Evolutionary conservation across 108 stramenopile species (phyloP), one percentile per base, ranked within the genome.

Genomic region (Cylindrotheca fusiformis): DNA sequence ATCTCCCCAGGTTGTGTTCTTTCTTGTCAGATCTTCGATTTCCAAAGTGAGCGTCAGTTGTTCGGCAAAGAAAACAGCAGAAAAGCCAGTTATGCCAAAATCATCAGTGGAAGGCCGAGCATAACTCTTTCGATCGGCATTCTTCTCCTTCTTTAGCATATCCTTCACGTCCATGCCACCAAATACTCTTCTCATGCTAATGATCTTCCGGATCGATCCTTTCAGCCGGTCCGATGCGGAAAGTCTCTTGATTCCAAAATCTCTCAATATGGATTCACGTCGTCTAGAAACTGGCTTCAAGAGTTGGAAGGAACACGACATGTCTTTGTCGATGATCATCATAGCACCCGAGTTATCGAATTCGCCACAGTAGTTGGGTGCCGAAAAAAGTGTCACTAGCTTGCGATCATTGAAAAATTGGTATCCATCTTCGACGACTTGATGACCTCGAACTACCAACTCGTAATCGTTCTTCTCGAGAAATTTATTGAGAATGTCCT

Each of bases 351-450:
- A 72, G 55, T 79, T 79, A 36, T 79, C 78, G 27, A 79, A 79
- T 57, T 79, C 78, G 0, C 78, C 78, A 29, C 78, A 79, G 60
- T 79, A 79, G 52, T 79, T 79, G 26, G 78, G 78, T 19, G 78
- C 78, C 20, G 74, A 74, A 58, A 79, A 79, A 49, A 99, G 66
- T 2, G 98, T 99, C 5, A 99, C 98, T 36, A 99, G 83, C 64
- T 96, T 94, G 57, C 98, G 76, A 47, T 89, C 81, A 1, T 97
- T 96, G 67, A 99, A 99, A 79, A 99, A 99, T 83, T 99, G 96
- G 72, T 99, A 99, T 30, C 98, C 98, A 72, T 99, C 98, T 78
- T 99, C 98, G 21, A 98, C 98, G 31, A 99, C 98, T 80, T 99
- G 98, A 76, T 99, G 98, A 10, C 96, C 98, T 47, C 98, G 78